These are phyloP conservation scores for Closterium sp. DNA, from an alignment of 139 green algal species.

Conservation along the genomic window DNA sequence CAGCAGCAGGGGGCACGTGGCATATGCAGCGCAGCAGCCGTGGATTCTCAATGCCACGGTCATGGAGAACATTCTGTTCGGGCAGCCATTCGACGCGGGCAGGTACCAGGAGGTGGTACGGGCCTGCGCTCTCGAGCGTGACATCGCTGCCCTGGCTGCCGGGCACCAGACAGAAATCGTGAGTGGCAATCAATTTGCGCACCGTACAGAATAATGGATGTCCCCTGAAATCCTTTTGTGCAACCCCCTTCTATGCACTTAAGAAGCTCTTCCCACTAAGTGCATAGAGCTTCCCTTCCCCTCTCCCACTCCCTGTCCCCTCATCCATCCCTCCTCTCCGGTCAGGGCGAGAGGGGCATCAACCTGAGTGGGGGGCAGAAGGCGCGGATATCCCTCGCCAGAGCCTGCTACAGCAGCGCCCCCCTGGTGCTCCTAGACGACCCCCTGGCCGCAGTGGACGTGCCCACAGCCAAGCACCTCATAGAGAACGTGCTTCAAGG, in stretches of 20 bases:
- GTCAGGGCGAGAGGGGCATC: slow-evolving; percentile 80
- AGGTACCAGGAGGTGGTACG: slow-evolving; percentile 34
- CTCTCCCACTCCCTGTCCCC: background rate
- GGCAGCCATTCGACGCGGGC: slow-evolving; percentile 49
- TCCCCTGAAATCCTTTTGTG: background rate
- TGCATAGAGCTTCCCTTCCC: background rate
- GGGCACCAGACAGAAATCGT: slow-evolving; percentile 87
- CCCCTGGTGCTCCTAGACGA: slow-evolving; percentile 75
- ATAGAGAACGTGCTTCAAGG: slow-evolving; percentile 59
- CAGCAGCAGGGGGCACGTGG: slow-evolving; percentile 25
- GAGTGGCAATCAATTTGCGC: background rate
- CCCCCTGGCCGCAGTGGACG: slow-evolving; percentile 69
- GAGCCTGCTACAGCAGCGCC: slow-evolving; percentile 72
- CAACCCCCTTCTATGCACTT: background rate
- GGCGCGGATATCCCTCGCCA: slow-evolving; percentile 82
- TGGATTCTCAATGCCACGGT: slow-evolving; percentile 91
- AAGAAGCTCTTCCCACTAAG: too few species aligned
- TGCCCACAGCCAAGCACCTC: slow-evolving; percentile 62
- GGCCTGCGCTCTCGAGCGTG: slow-evolving; percentile 38
- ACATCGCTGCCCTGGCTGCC: slow-evolving; percentile 64
- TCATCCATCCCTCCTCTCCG: background rate
- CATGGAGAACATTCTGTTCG: slow-evolving; percentile 76
- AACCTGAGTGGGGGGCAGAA: slow-evolving; percentile 92
- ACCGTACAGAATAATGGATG: background rate
- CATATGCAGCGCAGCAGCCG: slow-evolving; percentile 74